phyloP scores from a whole-genome alignment of 371 early-diverging fungal species.

The Mucor sp. region DNA sequence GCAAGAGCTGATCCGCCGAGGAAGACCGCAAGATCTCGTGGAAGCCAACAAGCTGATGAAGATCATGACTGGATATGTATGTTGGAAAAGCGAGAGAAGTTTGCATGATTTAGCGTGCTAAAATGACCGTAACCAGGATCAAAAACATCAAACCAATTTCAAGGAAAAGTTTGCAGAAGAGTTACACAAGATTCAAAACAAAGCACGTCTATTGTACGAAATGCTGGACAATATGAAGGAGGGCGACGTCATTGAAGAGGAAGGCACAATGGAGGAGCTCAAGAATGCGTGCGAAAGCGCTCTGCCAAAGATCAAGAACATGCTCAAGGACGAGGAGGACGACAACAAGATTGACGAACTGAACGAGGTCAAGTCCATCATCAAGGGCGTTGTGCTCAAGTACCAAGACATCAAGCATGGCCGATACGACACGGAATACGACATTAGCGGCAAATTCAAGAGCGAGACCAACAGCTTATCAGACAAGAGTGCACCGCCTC shows the following conservation, averaged over 20 bases:
- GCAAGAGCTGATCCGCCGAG: constrained; percentile 94
- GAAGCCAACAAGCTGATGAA: constrained; percentile 97
- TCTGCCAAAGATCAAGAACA: constrained; percentile 72
- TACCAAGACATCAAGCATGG: constrained; percentile 74
- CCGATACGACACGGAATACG: constrained; percentile 44
- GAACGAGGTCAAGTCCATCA: constrained; percentile 84
- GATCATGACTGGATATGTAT: constrained; percentile 93
- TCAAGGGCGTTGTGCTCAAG: constrained; percentile 79
- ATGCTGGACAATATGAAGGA: constrained; percentile 70
- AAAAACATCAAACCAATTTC: constrained; percentile 79
- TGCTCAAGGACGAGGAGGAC: constrained; percentile 52
- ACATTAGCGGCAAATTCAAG: constrained; percentile 26
- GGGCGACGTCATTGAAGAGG: constrained; percentile 64
- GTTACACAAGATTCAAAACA: constrained; percentile 79
- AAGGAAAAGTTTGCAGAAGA: constrained; percentile 79
- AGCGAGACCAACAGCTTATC: constrained; percentile 6
- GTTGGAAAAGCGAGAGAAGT: constrained; percentile 4
- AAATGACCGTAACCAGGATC: constrained; percentile 55
- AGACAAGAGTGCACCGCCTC: constrained; percentile 6
- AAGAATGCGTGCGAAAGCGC: constrained; percentile 55
- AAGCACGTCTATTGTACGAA: constrained; percentile 78
- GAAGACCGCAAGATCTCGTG: constrained; percentile 88
- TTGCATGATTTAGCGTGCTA: neutral
- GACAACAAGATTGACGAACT: constrained; percentile 54
- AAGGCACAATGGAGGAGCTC: constrained; percentile 60